Evolutionary conservation across 2,329 filamentous ascomycete species (phyloP).

Genomic region (Rhinocladiella mackenziei): DNA sequence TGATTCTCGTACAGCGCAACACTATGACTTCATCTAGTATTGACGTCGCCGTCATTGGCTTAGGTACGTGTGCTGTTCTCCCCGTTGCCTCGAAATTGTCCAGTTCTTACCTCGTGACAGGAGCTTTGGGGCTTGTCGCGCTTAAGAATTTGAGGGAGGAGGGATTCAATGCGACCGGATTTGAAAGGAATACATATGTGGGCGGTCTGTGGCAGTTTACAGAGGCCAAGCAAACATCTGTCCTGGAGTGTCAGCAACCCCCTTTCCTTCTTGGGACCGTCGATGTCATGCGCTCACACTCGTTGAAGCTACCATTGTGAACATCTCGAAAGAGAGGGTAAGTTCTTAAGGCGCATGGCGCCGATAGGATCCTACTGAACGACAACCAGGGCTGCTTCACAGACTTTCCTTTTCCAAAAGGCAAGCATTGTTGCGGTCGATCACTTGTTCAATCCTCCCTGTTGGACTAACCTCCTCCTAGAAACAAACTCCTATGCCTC

Average conservation of each 20-base stretch:
- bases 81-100: not conserved
- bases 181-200: slow-evolving; percentile 41
- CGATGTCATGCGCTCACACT: not conserved
- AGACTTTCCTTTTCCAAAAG: slow-evolving; percentile 26
- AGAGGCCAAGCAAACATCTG: slow-evolving; percentile 29
- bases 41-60: not conserved
- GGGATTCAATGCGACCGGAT: slow-evolving; percentile 44
- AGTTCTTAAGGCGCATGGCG: no score
- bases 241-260: slow-evolving; percentile 11
- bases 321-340: slow-evolving; percentile 19
- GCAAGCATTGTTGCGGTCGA: slow-evolving; percentile 8
- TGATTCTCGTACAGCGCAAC: no score
- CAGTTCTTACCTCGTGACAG: no score
- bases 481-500: slow-evolving; percentile 14
- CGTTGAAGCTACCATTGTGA: slow-evolving; percentile 12
- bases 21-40: not conserved
- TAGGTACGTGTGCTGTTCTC: not conserved
- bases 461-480: not conserved
- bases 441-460: no score
- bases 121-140: slow-evolving; percentile 38
- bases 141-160: slow-evolving; percentile 46
- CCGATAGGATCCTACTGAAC: not conserved
- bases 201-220: slow-evolving; percentile 47
- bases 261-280: not conserved
- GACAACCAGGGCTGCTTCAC: slow-evolving; percentile 19